These are phyloP conservation scores for Amanita thiersii DNA, from an alignment of 768 basidiomycete species.

Conservation along the genomic window DNA sequence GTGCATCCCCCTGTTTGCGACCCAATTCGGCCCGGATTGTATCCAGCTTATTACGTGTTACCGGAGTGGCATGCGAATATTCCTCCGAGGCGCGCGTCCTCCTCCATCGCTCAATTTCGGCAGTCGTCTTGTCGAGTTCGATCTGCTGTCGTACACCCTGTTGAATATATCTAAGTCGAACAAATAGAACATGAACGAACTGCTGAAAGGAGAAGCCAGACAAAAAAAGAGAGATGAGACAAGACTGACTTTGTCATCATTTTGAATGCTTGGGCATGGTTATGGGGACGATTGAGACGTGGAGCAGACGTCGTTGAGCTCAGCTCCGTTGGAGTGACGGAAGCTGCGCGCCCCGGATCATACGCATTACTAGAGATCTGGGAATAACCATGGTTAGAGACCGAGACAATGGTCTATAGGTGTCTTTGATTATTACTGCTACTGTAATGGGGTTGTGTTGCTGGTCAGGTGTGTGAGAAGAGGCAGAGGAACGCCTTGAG, in stretches of 20 bases:
- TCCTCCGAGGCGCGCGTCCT: constrained; percentile 19
- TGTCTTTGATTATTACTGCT: no score
- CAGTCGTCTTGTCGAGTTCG: constrained; percentile 14
- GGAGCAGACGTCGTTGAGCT: constrained; percentile 6
- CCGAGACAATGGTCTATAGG: neutral
- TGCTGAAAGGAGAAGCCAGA: constrained; percentile 1
- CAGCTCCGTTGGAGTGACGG: constrained; percentile 2
- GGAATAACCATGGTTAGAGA: neutral
- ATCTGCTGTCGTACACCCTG: constrained; percentile 20
- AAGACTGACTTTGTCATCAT: constrained; percentile 13
- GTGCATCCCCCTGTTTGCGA: constrained; percentile 12
- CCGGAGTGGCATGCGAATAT: constrained; percentile 19
- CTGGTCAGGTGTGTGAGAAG: no score
- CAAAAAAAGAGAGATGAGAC: constrained; percentile 1
- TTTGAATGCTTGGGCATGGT: constrained; percentile 10
- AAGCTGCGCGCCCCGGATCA: neutral
- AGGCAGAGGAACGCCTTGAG: no score
- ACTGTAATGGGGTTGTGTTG: no score
- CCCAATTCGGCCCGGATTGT: constrained; percentile 12
- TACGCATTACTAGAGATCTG: neutral
- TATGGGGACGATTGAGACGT: constrained; percentile 1
- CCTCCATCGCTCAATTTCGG: constrained; percentile 22
- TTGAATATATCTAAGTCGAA: constrained; percentile 17
- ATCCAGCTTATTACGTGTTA: constrained; percentile 20
- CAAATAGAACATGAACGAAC: neutral